Evolutionary conservation across 2,329 filamentous ascomycete species (phyloP).

Genomic region (Lecanicillium sp.): DNA sequence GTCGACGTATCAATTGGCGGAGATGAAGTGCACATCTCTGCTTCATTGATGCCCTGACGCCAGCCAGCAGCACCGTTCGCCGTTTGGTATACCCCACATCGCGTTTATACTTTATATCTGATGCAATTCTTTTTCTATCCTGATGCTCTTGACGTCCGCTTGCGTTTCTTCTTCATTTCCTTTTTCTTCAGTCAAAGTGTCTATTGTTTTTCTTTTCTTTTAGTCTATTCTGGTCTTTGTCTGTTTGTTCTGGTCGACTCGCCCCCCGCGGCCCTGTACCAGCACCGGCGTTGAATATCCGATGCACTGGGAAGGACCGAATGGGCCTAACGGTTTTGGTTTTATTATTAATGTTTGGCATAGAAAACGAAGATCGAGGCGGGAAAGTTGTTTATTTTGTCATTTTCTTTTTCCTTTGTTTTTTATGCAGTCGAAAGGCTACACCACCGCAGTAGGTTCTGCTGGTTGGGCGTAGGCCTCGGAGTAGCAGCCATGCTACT

Average conservation of each 20-base stretch:
- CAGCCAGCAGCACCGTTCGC: constrained; percentile 4
- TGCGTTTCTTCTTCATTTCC: neutral
- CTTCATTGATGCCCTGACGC: neutral
- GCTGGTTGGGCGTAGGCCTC: neutral
- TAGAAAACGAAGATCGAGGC: constrained; percentile 8
- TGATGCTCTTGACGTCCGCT: neutral
- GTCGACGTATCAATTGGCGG: neutral
- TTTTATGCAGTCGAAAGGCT: neutral
- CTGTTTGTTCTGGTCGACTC: neutral
- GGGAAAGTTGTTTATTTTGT: neutral
- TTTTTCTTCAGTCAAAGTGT: no score
- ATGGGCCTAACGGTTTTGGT: neutral
- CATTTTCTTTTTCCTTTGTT: neutral
- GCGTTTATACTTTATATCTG: constrained; percentile 8
- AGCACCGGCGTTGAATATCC: constrained; percentile 5
- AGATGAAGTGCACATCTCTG: neutral
- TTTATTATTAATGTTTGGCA: constrained; percentile 13
- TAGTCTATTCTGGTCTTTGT: neutral
- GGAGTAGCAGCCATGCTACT: neutral
- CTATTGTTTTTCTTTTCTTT: no score
- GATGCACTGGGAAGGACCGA: neutral
- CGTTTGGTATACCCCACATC: constrained; percentile 25
- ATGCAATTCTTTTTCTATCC: neutral
- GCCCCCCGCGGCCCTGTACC: neutral
- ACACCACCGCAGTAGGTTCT: neutral